These are phyloP conservation scores for Clonostachys rosea DNA, from an alignment of 2,329 filamentous ascomycete species.

Conservation along the genomic window DNA sequence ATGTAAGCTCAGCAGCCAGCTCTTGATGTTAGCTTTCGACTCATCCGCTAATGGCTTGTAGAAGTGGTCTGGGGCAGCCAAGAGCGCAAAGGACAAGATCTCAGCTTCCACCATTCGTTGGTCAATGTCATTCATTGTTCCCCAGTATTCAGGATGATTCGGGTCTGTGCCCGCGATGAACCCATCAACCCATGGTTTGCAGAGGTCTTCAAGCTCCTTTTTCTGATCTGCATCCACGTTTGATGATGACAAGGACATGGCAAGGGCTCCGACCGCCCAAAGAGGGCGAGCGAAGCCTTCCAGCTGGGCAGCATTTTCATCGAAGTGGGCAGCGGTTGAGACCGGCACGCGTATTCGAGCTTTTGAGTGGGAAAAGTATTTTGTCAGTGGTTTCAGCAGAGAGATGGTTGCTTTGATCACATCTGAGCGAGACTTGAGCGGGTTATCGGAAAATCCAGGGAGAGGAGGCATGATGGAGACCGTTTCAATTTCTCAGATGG, in stretches of 20 bases:
- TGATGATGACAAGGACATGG: slow-evolving; percentile 25
- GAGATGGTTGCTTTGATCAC: slow-evolving; percentile 24
- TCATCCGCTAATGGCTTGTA: slow-evolving; percentile 21
- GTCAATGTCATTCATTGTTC: slow-evolving; percentile 34
- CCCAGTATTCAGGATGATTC: slow-evolving; percentile 36
- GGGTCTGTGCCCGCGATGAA: slow-evolving; percentile 25
- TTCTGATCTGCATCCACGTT: neutral
- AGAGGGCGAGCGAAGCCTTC: slow-evolving; percentile 37
- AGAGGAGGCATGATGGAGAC: slow-evolving; percentile 25
- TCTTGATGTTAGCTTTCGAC: slow-evolving; percentile 25
- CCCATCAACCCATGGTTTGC: slow-evolving; percentile 19
- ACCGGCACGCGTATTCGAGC: slow-evolving; percentile 28
- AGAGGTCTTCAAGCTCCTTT: neutral
- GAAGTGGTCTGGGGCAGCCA: slow-evolving; percentile 29
- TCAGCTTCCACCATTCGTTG: slow-evolving; percentile 52
- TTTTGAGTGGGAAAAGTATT: slow-evolving; percentile 22
- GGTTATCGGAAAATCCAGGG: slow-evolving; percentile 33
- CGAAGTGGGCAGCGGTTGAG: slow-evolving; percentile 32
- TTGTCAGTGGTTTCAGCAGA: slow-evolving; percentile 21
- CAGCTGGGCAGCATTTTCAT: slow-evolving; percentile 36
- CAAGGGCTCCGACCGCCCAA: slow-evolving; percentile 23
- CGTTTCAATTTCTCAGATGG: too few relatives aligned
- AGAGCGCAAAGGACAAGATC: slow-evolving; percentile 40
- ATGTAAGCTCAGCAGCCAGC: slow-evolving; percentile 37
- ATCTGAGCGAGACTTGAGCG: slow-evolving; percentile 24